A percentile compares a stretch with the other conserved stretches of the same genome.
Evolutionary conservation across 2,329 filamentous ascomycete species (phyloP).

Genomic region (Penicillium italicum): DNA sequence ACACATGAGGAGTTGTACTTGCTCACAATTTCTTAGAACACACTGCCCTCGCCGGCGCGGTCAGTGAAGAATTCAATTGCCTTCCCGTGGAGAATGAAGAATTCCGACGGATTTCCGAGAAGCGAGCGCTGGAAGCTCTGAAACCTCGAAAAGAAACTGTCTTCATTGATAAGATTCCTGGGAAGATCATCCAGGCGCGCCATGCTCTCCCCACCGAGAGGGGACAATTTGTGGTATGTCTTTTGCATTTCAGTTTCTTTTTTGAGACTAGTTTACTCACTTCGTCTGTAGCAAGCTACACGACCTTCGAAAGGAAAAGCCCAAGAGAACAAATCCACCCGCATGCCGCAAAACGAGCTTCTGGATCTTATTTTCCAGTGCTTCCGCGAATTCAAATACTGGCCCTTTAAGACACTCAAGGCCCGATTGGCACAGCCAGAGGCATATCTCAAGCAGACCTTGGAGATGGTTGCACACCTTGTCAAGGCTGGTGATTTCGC

Average conservation of each 20-base stretch:
- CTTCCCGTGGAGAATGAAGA: constrained; percentile 69
- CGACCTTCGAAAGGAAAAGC: constrained; percentile 54
- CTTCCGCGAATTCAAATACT: constrained; percentile 85
- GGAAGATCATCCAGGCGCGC: constrained; percentile 57
- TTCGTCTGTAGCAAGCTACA: constrained; percentile 40
- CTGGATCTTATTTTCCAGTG: constrained; percentile 78
- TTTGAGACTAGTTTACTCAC: constrained; percentile 20
- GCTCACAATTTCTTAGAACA: constrained; percentile 55
- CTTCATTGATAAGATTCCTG: constrained; percentile 44
- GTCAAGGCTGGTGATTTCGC: constrained; percentile 81
- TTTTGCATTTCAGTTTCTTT: not conserved
- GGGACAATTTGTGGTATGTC: constrained; percentile 44
- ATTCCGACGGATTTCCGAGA: constrained; percentile 59
- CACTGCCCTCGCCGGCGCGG: constrained; percentile 68
- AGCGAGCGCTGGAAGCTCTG: constrained; percentile 57
- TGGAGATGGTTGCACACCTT: constrained; percentile 78
- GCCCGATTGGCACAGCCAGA: constrained; percentile 79
- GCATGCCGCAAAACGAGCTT: constrained; percentile 84
- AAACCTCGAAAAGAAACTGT: constrained; percentile 58
- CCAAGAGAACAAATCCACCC: constrained; percentile 78
- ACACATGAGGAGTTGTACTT: not conserved
- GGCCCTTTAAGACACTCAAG: constrained; percentile 86
- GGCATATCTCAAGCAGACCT: constrained; percentile 79
- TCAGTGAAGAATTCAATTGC: constrained; percentile 73
- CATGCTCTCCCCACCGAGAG: constrained; percentile 46